These are phyloP conservation scores for Hondaea fermentalgiana DNA, from an alignment of 108 stramenopile species.

Conservation along the genomic window DNA sequence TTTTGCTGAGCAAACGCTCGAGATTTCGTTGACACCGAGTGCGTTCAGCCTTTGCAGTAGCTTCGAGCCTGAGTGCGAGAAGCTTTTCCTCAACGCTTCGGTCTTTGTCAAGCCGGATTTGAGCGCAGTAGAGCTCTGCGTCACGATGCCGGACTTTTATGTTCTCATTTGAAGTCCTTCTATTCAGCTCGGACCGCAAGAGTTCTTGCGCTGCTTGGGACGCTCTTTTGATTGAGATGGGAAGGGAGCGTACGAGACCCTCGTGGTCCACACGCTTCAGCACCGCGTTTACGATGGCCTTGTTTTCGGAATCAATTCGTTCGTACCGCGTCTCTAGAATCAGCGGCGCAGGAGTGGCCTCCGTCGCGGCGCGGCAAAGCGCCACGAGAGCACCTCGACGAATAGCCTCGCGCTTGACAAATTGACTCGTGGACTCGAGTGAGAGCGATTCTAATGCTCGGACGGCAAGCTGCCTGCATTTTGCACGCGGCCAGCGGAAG, in stretches of 20 bases:
- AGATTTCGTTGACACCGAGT: not conserved
- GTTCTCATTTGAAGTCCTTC: not conserved
- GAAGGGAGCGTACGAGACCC: not conserved
- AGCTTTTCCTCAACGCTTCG: not conserved
- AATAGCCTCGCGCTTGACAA: not conserved
- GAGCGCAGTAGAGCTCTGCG: not conserved
- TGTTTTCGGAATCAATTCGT: not conserved
- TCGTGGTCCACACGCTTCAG: not conserved
- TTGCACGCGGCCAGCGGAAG: not conserved
- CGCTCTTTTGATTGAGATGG: not conserved
- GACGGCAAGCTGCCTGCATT: not conserved
- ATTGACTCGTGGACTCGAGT: not conserved
- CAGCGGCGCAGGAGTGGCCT: not conserved
- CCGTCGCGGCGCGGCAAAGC: not conserved
- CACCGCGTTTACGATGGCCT: not conserved
- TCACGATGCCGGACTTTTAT: not conserved
- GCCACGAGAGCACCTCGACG: not conserved
- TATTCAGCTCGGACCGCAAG: not conserved
- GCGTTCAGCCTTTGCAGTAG: not conserved
- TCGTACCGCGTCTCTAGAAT: not conserved
- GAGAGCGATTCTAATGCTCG: not conserved
- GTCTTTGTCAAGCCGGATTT: not conserved
- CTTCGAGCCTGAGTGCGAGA: not conserved
- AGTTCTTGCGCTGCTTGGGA: not conserved
- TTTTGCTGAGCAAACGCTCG: not conserved